Base-by-base conservation (phyloP, 441 rosid species). In the Metrosideros polymorpha region DNA sequence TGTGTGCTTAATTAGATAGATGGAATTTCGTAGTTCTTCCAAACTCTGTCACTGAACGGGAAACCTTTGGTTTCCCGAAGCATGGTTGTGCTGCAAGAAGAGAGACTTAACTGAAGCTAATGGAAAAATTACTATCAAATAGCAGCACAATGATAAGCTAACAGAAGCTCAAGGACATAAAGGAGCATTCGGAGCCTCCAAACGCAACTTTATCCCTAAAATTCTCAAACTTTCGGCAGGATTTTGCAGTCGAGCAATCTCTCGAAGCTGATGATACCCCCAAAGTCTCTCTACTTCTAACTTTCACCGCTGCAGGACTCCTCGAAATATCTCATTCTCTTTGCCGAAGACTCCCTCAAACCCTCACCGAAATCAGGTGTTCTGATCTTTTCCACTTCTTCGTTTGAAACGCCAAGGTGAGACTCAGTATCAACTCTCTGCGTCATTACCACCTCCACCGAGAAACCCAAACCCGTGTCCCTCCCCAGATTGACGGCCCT, bases 381-480 rank as follows among this genome's bases (percentile, higher is more conserved):
- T 42, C 92, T 87, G 57, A 87, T 87, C 79, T 63, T 54, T 32
- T 82, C 87, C 15, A 29, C 86, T 54, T 87, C 84, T 71, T 18
- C 79, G 27, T 50, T 35, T 82, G 82, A 83, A 82, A 52, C 86
- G 87, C 55, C 47, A 19, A 39, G 71, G 63, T 45, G 29, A 9
- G 82, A 57, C 82, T 45, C 71, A 25, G 53, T 14, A 49, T 66
- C 52, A 22, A 75, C 82, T 84, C 87, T 6, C 86, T 13, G 8
- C 9, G 91, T 85, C 63, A 84, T 49, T 82, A 88, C 91, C 85
- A 59, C 39, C 71, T 61, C 66, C 84, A 82, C 91, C 8, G 88
- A 88, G 66, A 87, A 89, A 89, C 91, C 92, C 90, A 88, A 49
- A 84, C 92, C 91, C 59, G 90, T 84, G 84, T 90, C 92, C 86